Conservation (phyloP, 345 rosid species). For the Microcos paniculata region DNA sequence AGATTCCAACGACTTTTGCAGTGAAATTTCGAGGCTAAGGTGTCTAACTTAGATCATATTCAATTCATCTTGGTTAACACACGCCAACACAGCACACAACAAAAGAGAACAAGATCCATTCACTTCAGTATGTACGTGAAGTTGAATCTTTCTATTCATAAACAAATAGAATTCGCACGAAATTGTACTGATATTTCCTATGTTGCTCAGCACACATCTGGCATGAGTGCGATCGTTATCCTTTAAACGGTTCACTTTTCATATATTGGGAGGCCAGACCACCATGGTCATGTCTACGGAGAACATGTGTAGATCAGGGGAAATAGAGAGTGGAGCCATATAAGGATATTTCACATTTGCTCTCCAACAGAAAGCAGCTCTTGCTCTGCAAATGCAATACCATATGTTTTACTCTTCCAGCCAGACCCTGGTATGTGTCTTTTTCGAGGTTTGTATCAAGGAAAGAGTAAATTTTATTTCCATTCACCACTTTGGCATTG, state of each 20-base stretch:
- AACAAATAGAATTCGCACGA: neutral
- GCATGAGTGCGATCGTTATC: too few species aligned
- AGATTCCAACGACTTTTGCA: neutral
- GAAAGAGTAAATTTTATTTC: slow-evolving; percentile 4
- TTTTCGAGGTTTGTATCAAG: neutral
- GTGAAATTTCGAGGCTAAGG: neutral
- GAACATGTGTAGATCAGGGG: too few species aligned
- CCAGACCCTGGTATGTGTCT: slow-evolving; percentile 7
- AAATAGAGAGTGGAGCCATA: neutral
- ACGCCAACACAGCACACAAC: neutral
- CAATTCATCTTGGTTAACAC: neutral
- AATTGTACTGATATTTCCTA: neutral
- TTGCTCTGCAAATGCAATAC: neutral
- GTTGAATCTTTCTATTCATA: neutral
- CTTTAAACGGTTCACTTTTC: too few species aligned
- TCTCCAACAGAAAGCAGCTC: neutral
- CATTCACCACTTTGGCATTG: neutral
- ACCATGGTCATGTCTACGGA: too few species aligned
- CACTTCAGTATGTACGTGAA: neutral
- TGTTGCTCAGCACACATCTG: too few species aligned
- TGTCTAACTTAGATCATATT: neutral
- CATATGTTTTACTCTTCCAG: neutral
- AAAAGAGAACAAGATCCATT: too few species aligned
- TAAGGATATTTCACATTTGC: neutral
- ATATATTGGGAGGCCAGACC: too few species aligned